Percentiles rank a stretch among this genome's conserved stretches.
Conservation (phyloP, 345 rosid species). For the Bruguiera gymnorhiza region DNA sequence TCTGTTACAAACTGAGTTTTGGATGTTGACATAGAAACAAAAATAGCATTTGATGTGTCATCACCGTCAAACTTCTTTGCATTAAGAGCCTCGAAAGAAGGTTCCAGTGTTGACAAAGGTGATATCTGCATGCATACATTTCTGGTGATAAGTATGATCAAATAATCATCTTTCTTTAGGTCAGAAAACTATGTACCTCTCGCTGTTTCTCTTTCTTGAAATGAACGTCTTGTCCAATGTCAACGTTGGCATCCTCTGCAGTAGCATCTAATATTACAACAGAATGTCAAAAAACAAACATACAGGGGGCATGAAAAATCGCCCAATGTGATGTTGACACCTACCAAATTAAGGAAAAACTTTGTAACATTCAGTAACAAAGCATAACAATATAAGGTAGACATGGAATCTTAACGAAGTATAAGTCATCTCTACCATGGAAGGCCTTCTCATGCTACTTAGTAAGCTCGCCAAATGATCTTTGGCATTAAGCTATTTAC, state of each 20-base stretch:
- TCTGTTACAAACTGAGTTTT: slow-evolving; percentile 17
- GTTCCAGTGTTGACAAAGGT: slow-evolving; percentile 74
- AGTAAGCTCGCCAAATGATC: too few species aligned
- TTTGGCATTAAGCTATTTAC: too few species aligned
- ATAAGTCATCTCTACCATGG: too few species aligned
- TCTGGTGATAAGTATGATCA: slow-evolving; percentile 22
- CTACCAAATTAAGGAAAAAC: not conserved
- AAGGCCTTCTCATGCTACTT: too few species aligned
- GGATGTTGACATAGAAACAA: slow-evolving; percentile 13
- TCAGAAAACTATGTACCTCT: slow-evolving; percentile 49
- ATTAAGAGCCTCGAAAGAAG: slow-evolving; percentile 82
- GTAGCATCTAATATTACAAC: slow-evolving; percentile 37
- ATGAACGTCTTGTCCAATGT: slow-evolving; percentile 41
- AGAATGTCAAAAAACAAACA: slow-evolving; percentile 16
- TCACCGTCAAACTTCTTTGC: slow-evolving; percentile 88
- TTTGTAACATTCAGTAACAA: not conserved
- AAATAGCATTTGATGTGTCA: slow-evolving; percentile 16
- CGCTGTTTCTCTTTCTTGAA: slow-evolving; percentile 60
- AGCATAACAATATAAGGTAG: too few species aligned
- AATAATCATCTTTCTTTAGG: not conserved
- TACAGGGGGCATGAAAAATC: not conserved
- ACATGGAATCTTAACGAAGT: too few species aligned
- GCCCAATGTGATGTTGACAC: not conserved
- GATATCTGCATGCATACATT: slow-evolving; percentile 61
- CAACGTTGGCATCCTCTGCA: slow-evolving; percentile 40